These are phyloP conservation scores for Kwoniella sp. DNA, from an alignment of 768 basidiomycete species.

Conservation along the genomic window DNA sequence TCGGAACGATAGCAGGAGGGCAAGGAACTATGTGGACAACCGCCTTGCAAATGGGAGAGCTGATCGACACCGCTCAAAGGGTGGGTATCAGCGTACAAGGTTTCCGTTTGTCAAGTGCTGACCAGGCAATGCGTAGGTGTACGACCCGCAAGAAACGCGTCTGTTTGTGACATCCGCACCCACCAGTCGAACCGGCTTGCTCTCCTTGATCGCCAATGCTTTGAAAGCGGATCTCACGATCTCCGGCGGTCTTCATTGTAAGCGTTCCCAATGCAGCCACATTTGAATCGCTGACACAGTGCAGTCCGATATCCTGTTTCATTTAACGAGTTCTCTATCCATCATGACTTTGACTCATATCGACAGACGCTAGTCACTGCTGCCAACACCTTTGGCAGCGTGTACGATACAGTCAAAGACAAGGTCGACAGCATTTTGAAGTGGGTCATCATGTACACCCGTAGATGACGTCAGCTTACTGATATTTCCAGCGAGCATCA, in stretches of 20 bases:
- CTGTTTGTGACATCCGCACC: conserved; percentile 87
- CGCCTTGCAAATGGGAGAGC: conserved; percentile 92
- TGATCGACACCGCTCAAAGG: conserved; percentile 92
- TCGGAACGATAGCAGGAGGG: conserved; percentile 94
- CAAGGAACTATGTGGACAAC: conserved; percentile 99
- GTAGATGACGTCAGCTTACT: background rate
- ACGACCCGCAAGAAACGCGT: conserved; percentile 87
- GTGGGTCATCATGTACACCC: conserved; percentile 29
- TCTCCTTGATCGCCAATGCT: conserved; percentile 81
- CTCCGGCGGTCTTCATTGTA: conserved; percentile 84
- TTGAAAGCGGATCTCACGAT: conserved; percentile 92
- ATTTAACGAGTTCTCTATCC: conserved; percentile 95
- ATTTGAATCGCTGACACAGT: background rate
- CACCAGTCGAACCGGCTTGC: conserved; percentile 86
- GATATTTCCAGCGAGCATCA: conserved; percentile 62
- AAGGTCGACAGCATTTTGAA: conserved; percentile 91
- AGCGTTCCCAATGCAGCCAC: conserved; percentile 1
- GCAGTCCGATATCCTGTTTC: conserved; percentile 82
- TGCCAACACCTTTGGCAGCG: conserved; percentile 77
- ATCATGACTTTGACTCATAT: conserved; percentile 82
- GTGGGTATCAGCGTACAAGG: conserved; percentile 52
- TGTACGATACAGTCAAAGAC: conserved; percentile 89
- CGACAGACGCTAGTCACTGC: conserved; percentile 70
- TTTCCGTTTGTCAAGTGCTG: background rate
- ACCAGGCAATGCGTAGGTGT: conserved; percentile 51